These are phyloP conservation scores for Annulohypoxylon bovei DNA, from an alignment of 495 filamentous ascomycete species.

Conservation along the genomic window DNA sequence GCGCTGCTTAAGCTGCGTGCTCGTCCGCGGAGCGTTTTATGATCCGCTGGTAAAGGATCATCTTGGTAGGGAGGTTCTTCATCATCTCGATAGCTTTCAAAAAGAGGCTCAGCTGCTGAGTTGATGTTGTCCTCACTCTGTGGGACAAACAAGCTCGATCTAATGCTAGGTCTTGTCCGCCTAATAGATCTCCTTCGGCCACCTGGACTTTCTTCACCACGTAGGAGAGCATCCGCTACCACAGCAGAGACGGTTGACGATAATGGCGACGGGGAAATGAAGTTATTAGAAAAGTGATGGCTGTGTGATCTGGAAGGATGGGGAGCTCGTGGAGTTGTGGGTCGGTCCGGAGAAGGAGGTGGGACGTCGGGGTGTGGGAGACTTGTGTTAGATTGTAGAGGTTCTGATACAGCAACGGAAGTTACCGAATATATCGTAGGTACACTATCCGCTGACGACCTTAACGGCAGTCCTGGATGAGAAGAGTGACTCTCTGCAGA, in stretches of 20 bases:
- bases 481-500: constrained; percentile 25
- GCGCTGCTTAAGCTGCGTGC: constrained; percentile 63
- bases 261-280: constrained; percentile 60
- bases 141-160: constrained; percentile 56
- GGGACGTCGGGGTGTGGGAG: constrained; percentile 32
- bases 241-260: constrained; percentile 59
- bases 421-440: constrained; percentile 44
- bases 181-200: constrained; percentile 43
- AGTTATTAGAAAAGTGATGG: constrained; percentile 50
- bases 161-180: constrained; percentile 47
- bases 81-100: constrained; percentile 20
- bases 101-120: constrained; percentile 27
- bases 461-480: constrained; percentile 47
- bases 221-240: constrained; percentile 55
- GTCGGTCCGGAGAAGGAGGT: constrained; percentile 42
- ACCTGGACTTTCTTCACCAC: constrained; percentile 48
- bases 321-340: constrained; percentile 46
- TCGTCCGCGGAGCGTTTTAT: constrained; percentile 44
- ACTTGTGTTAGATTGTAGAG: constrained; percentile 33
- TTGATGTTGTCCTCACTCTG: constrained; percentile 44
- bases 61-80: constrained; percentile 31
- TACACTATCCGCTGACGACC: constrained; percentile 53
- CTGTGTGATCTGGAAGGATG: constrained; percentile 43
- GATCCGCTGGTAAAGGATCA: constrained; percentile 23
- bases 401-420: constrained; percentile 47